Conservation (phyloP, 257 asterid species). For the Capsicum rhomboideum region DNA sequence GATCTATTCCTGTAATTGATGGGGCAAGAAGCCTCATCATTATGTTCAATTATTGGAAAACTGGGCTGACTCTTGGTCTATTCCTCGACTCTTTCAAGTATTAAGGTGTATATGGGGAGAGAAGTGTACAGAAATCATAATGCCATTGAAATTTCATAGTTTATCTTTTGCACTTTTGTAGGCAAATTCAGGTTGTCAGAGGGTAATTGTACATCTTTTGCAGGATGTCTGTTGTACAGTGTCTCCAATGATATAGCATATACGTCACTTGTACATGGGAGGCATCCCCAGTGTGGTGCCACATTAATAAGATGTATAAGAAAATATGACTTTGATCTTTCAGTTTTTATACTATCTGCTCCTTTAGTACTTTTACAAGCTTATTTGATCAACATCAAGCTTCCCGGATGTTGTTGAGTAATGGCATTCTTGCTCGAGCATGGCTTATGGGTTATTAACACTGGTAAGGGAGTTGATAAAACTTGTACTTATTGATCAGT, state of each 20-base stretch:
- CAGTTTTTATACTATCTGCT: background rate
- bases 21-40: slow-evolving; percentile 37
- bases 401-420: background rate
- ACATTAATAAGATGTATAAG: background rate
- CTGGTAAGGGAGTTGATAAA: background rate
- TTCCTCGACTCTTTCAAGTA: slow-evolving; percentile 92
- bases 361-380: background rate
- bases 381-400: background rate
- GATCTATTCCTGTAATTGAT: slow-evolving; percentile 42
- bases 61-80: slow-evolving; percentile 80
- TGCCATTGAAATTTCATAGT: background rate
- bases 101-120: slow-evolving; percentile 11
- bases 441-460: background rate
- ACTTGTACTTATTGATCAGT: background rate
- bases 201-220: background rate
- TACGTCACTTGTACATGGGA: background rate
- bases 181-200: background rate
- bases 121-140: background rate
- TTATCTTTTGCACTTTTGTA: background rate
- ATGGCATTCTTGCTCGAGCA: background rate
- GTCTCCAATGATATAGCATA: background rate
- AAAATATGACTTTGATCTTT: background rate
- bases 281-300: background rate
- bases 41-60: slow-evolving; percentile 86
- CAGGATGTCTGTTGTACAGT: slow-evolving; percentile 5